Base-by-base conservation (phyloP, 495 filamentous ascomycete genomes). In the Xylaria scruposa region DNA sequence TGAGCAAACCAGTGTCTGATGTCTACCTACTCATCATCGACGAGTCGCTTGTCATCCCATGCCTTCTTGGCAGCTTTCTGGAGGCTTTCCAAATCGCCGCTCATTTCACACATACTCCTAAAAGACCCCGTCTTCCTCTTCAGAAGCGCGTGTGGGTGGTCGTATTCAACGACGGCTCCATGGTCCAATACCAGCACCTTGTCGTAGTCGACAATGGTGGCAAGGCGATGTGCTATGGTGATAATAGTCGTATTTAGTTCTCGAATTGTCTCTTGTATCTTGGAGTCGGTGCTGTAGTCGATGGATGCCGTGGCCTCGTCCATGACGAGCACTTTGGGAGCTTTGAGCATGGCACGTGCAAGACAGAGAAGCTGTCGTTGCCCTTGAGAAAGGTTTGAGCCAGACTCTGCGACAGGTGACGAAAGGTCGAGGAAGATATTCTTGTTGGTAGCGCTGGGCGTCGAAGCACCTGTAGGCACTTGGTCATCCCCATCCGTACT, bases 291-390 rank as follows among this genome's bases (percentile, higher is more conserved):
- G 44, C 90, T 90, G 81, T 98, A 98, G 85, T 99, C 97, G 78
- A 99, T 98, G 1, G 94, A 97, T 0, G 96, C 97, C 7, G 97
- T 99, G 21, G 97, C 97, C 85, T 99, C 97, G 81, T 99, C 97
- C 96, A 99, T 98, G 78, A 99, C 91, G 4, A 99, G 84, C 21
- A 99, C 96, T 54, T 91, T 93, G 0, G 97, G 96, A 40, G 88
- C 88, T 84, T 95, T 98, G 76, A 99, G 91, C 58, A 99, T 87
- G 0, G 97, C 97, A 24, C 97, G 91, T 2, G 97, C 97, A 19
- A 99, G 91, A 76, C 97, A 99, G 56, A 99, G 86, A 17, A 99
- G 92, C 81, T 99, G 97, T 8, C 92, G 89, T 77, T 99, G 97
- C 49, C 97, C 97, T 83, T 99, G 97, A 1, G 97, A 98, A 9